Evolutionary conservation across 495 filamentous ascomycete genomes (phyloP).

Genomic region (Xylaria grammica): DNA sequence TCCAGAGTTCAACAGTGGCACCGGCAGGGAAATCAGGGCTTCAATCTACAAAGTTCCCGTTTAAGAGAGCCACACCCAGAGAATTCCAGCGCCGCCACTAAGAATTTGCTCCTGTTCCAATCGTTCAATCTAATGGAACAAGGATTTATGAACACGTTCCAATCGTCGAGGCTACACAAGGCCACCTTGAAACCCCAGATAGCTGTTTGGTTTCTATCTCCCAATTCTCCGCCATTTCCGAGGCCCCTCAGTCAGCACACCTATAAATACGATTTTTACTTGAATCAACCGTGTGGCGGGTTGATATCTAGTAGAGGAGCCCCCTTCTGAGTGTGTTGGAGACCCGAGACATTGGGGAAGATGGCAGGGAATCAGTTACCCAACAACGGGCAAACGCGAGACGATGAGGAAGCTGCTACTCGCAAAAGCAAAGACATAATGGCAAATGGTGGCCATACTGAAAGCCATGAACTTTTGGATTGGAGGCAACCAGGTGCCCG

Average conservation of each 20-base stretch:
- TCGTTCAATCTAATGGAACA: conserved; percentile 1
- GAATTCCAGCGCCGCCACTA: neutral
- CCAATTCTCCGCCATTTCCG: neutral
- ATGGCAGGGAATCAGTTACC: neutral
- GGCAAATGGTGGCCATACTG: neutral
- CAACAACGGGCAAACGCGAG: neutral
- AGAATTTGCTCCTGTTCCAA: neutral
- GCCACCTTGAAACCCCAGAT: neutral
- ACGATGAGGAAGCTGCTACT: neutral
- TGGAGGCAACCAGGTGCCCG: conserved; percentile 28
- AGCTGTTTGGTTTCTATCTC: neutral
- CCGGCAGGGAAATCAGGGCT: neutral
- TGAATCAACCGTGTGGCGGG: neutral
- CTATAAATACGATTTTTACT: neutral
- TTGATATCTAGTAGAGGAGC: neutral
- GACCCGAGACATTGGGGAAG: neutral
- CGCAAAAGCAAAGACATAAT: neutral
- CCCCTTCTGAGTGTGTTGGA: neutral
- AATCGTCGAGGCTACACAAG: neutral
- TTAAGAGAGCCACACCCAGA: neutral
- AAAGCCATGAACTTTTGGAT: conserved; percentile 1
- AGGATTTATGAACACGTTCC: conserved; percentile 9
- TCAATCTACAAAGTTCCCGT: neutral
- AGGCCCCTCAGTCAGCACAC: neutral
- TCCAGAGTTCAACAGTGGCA: neutral